phyloP scores from a whole-genome alignment of 495 filamentous ascomycete species.

The Choiromyces venosus region DNA sequence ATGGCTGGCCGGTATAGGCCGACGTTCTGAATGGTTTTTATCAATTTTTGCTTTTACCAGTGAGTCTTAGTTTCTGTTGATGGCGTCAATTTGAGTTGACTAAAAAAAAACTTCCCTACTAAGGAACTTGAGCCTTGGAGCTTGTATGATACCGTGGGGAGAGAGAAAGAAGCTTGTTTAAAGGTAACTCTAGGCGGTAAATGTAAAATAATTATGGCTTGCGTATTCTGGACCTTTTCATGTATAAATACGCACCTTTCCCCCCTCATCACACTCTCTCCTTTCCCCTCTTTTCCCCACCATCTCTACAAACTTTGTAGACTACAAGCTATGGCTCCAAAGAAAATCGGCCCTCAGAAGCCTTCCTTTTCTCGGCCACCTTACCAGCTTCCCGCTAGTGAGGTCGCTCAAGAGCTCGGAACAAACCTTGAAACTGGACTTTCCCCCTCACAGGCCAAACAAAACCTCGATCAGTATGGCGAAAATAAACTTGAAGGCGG shows the following conservation, averaged over 20 bases:
- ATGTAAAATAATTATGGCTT: slow-evolving; percentile 4
- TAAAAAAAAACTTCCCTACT: slow-evolving; percentile 6
- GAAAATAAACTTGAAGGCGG: slow-evolving; percentile 61
- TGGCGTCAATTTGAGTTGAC: slow-evolving; percentile 4
- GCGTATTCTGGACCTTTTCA: not conserved
- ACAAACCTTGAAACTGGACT: slow-evolving; percentile 59
- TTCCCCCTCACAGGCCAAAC: slow-evolving; percentile 48
- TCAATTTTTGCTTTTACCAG: slow-evolving; percentile 9
- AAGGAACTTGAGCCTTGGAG: not conserved
- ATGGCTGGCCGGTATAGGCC: slow-evolving; percentile 16
- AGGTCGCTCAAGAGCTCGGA: slow-evolving; percentile 51
- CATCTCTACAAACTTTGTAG: slow-evolving; percentile 2
- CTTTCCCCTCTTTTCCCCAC: not conserved
- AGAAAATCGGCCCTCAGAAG: slow-evolving; percentile 1
- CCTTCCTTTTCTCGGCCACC: slow-evolving; percentile 37
- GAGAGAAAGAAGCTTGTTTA: not conserved
- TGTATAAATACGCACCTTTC: slow-evolving; percentile 29
- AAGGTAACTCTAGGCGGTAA: slow-evolving; percentile 9
- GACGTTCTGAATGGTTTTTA: slow-evolving; percentile 14
- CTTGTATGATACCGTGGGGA: not conserved
- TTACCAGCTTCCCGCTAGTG: slow-evolving; percentile 42
- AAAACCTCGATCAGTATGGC: slow-evolving; percentile 52
- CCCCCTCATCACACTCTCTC: slow-evolving; percentile 6
- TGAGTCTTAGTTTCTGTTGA: slow-evolving; percentile 16
- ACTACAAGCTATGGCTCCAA: slow-evolving; percentile 16